Evolutionary conservation across 805 yeast species (phyloP).

Genomic region (Zygoascus flipseniorum): DNA sequence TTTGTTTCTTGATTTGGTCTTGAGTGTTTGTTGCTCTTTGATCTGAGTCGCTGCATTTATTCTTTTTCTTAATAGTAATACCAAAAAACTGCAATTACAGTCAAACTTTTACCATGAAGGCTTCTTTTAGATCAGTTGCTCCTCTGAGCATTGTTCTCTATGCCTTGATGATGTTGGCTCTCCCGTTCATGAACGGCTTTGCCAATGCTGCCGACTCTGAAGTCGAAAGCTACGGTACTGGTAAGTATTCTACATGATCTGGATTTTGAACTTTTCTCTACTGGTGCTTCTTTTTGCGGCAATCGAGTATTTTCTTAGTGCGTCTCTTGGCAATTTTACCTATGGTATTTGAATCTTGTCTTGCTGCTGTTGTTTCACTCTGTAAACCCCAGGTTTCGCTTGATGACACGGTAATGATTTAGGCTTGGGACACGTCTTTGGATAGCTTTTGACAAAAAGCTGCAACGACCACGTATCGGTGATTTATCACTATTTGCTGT

Average conservation of each 20-base stretch:
- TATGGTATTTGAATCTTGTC: too few species aligned
- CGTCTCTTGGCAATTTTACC: too few species aligned
- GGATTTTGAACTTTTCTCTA: too few species aligned
- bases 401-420: background rate
- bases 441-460: background rate
- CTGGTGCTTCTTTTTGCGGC: too few species aligned
- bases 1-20: background rate
- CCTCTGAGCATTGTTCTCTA: slow-evolving; percentile 21
- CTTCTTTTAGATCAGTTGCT: slow-evolving; percentile 4
- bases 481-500: background rate
- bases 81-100: background rate
- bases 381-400: background rate
- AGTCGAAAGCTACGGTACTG: slow-evolving; percentile 33
- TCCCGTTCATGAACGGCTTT: slow-evolving; percentile 27
- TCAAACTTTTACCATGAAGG: slow-evolving; percentile 1
- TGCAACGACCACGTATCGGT: background rate
- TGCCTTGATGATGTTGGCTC: slow-evolving; percentile 27
- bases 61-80: background rate
- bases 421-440: background rate
- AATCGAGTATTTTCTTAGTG: too few species aligned
- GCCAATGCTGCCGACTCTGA: slow-evolving; percentile 26
- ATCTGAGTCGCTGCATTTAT: background rate
- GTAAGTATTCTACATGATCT: slow-evolving; percentile 10
- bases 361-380: too few species aligned
- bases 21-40: background rate